Percentiles rank a stretch among this genome's conserved stretches.
phyloP scores from a whole-genome alignment of 805 yeast species.

The Soucietia sequanensis region DNA sequence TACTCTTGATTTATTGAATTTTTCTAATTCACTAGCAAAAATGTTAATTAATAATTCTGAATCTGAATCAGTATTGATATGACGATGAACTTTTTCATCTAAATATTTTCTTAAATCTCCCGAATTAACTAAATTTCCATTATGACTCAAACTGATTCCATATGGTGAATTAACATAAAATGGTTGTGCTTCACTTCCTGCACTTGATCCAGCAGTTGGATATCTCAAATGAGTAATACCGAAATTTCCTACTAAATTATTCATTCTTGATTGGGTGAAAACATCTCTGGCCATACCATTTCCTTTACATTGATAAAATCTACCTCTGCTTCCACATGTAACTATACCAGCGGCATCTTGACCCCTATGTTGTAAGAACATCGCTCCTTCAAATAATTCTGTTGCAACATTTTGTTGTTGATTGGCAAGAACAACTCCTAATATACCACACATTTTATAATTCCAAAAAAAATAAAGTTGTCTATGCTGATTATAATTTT shows the following conservation, averaged over 20 bases:
- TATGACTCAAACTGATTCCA: constrained; percentile 87
- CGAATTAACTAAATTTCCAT: constrained; percentile 93
- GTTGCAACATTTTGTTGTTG: constrained; percentile 74
- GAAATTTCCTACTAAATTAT: constrained; percentile 84
- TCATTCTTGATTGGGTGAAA: constrained; percentile 79
- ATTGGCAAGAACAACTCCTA: constrained; percentile 84
- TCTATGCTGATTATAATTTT: too few relatives aligned
- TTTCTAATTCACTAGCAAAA: constrained; percentile 89
- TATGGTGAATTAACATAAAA: constrained; percentile 97
- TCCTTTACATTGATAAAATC: constrained; percentile 96
- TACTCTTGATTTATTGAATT: constrained; percentile 89
- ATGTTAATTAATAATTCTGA: constrained; percentile 86
- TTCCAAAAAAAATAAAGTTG: too few relatives aligned
- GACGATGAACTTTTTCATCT: constrained; percentile 95
- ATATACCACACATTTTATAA: constrained; percentile 97
- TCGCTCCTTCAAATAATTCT: constrained; percentile 87
- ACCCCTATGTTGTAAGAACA: constrained; percentile 94
- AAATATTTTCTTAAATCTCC: constrained; percentile 70
- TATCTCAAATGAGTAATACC: constrained; percentile 94
- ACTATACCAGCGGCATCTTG: constrained; percentile 99
- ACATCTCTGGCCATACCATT: constrained; percentile 99
- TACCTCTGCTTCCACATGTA: constrained; percentile 90
- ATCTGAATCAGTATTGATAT: constrained; percentile 95
- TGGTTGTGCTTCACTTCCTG: constrained; percentile 97
- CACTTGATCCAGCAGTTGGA: constrained; percentile 96